These are phyloP conservation scores for Cicer cuneatum DNA, from an alignment of 306 rosid genomes.

Conservation along the genomic window DNA sequence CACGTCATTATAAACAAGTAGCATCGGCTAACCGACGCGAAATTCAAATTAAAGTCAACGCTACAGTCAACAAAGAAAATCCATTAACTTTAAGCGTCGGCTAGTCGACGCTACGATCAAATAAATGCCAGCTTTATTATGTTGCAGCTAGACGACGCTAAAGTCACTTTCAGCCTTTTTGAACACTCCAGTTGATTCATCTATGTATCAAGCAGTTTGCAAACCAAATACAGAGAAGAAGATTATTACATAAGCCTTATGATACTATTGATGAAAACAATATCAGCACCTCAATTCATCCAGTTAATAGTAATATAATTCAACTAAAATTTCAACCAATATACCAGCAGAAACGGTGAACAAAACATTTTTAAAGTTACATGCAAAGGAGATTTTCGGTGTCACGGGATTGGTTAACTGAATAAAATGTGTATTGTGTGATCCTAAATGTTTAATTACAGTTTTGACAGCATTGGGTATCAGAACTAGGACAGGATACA, in stretches of 20 bases:
- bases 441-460: neutral
- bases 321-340: slow-evolving; percentile 22
- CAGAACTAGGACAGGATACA: neutral
- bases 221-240: slow-evolving; percentile 32
- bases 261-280: slow-evolving; percentile 29
- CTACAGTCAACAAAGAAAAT: no score
- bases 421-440: neutral
- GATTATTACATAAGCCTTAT: slow-evolving; percentile 29
- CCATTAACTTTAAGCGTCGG: no score
- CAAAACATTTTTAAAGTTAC: neutral
- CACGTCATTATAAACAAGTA: no score
- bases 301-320: slow-evolving; percentile 29
- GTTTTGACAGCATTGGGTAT: neutral
- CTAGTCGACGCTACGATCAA: no score
- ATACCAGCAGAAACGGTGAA: neutral
- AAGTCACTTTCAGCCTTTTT: slow-evolving; percentile 87
- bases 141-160: no score
- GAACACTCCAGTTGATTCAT: slow-evolving; percentile 84
- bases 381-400: neutral
- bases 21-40: no score
- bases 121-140: no score
- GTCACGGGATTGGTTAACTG: neutral
- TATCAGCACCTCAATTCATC: slow-evolving; percentile 21
- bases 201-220: slow-evolving; percentile 51
- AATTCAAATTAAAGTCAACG: no score